Evolutionary conservation across 1,284 basidiomycete genomes (phyloP), one percentile per base, ranked within the genome.

Genomic region (Ceratorhiza oryzae-sativae): DNA sequence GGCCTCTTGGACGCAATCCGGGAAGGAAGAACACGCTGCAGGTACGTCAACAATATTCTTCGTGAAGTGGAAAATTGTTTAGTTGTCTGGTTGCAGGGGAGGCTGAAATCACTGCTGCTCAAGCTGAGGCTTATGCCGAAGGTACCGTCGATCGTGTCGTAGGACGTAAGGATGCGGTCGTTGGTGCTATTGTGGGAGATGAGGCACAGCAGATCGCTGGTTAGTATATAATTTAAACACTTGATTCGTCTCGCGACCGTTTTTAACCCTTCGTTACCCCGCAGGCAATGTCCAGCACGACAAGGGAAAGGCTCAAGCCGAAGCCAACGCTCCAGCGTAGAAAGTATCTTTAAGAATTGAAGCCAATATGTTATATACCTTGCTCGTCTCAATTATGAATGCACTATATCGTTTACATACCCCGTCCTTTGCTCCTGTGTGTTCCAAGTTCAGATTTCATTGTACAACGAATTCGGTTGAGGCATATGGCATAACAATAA

Each of bases 171-270:
- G 81, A 82, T 76, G 75, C 80, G 0, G 76, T 83, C 39, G 79
- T 81, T 46, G 82, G 78, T 30, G 80, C 82, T 42, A 74, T 82
- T 59, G 82, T 80, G 8, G 82, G 82, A 46, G 82, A 83, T 77
- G 80, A 81, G 75, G 48, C 77, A 20, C 79, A 83, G 75, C 80
- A 83, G 76, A 55, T 77, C 30, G 63, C 75, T 3, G 82, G 82
- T 67, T 79, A 80, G 77, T 39, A 39, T 39, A 39, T 13, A 39
- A 39, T 39, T 39, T 39, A 6, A 6, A 39, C 13, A 6, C 36
- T 13, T 39, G 36, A 39, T 39, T n/a, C n/a, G n/a, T n/a, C n/a
- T n/a, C 36, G 36, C 36, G 36, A 13, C 36, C 13, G 36, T 6
- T 39, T 6, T 39, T 13, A 39, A 45, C 0, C 58, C 20, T 58